Percentiles rank a stretch among this genome's conserved stretches.
Conservation (phyloP, 768 basidiomycete genomes). For the Kwoniella newhampshirensis region DNA sequence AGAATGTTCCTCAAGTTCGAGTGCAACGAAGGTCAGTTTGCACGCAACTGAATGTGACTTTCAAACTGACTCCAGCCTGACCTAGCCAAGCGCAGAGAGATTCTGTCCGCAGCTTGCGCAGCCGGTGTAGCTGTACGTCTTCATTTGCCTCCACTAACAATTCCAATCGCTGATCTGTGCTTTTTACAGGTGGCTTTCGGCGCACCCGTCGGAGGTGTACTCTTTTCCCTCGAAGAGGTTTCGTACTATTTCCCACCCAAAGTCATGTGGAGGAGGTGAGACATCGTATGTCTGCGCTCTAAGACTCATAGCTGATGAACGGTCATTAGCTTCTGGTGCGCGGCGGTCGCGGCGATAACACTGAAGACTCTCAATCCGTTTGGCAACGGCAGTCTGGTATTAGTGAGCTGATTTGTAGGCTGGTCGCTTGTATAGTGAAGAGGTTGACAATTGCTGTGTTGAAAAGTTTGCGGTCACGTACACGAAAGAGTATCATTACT, state of each 20-base stretch:
- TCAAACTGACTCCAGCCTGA: background rate
- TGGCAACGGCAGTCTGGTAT: conserved; percentile 86
- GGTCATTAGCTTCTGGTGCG: conserved; percentile 72
- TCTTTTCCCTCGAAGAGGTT: conserved; percentile 79
- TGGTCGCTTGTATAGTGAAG: background rate
- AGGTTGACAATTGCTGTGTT: background rate
- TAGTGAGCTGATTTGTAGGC: conserved; percentile 63
- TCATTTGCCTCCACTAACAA: background rate
- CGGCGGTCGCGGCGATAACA: conserved; percentile 79
- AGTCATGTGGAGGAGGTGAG: conserved; percentile 87
- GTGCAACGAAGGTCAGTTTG: conserved; percentile 76
- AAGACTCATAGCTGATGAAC: background rate
- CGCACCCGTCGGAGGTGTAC: conserved; percentile 72
- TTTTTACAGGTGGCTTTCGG: conserved; percentile 74
- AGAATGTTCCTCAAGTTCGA: conserved; percentile 86
- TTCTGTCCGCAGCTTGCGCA: conserved; percentile 91
- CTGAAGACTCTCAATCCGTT: conserved; percentile 85
- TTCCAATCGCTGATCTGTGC: background rate
- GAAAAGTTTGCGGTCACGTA: conserved; percentile 46
- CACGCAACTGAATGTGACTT: too few relatives aligned
- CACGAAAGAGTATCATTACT: conserved; percentile 83
- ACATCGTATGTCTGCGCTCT: background rate
- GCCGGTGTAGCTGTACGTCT: conserved; percentile 76
- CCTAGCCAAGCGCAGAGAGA: conserved; percentile 84
- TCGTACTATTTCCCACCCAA: conserved; percentile 97